These are phyloP conservation scores for Stachybotrys chlorohalonatus DNA, from an alignment of 2,329 filamentous ascomycete species.

Conservation along the genomic window DNA sequence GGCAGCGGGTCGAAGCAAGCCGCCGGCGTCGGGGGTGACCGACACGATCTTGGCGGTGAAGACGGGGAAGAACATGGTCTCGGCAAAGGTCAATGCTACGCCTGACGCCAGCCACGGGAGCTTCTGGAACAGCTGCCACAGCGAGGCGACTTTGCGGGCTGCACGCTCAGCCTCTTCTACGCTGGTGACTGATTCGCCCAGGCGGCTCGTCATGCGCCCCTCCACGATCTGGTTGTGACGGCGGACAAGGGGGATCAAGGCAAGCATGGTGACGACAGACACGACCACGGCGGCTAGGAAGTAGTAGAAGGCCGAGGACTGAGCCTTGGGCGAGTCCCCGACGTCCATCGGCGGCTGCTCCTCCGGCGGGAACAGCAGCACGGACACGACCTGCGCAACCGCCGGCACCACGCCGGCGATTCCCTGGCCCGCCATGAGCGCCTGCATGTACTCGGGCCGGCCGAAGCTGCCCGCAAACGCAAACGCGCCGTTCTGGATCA, in stretches of 20 bases:
- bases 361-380: slow-evolving; percentile 47
- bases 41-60: slow-evolving; percentile 63
- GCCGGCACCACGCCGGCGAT: slow-evolving; percentile 85
- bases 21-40: slow-evolving; percentile 29
- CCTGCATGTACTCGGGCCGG: slow-evolving; percentile 83
- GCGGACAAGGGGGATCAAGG: slow-evolving; percentile 65
- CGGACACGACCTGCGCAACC: slow-evolving; percentile 76
- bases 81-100: slow-evolving; percentile 69
- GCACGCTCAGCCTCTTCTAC: slow-evolving; percentile 44
- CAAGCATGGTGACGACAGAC: slow-evolving; percentile 58
- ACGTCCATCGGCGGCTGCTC: slow-evolving; percentile 14
- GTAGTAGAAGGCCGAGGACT: slow-evolving; percentile 71
- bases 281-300: slow-evolving; percentile 81
- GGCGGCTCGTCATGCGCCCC: slow-evolving; percentile 34
- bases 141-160: slow-evolving; percentile 39
- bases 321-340: slow-evolving; percentile 13
- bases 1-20: slow-evolving; percentile 59
- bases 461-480: slow-evolving; percentile 84
- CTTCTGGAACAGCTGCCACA: slow-evolving; percentile 64
- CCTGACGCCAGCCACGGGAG: slow-evolving; percentile 69
- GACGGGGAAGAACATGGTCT: slow-evolving; percentile 93
- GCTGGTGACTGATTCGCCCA: slow-evolving; percentile 40
- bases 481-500: slow-evolving; percentile 91
- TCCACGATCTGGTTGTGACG: slow-evolving; percentile 47
- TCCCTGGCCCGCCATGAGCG: slow-evolving; percentile 90